A percentile compares a stretch with the other conserved stretches of the same genome.
Evolutionary conservation across 306 rosid species (phyloP).

Genomic region (Ceratonia siliqua): DNA sequence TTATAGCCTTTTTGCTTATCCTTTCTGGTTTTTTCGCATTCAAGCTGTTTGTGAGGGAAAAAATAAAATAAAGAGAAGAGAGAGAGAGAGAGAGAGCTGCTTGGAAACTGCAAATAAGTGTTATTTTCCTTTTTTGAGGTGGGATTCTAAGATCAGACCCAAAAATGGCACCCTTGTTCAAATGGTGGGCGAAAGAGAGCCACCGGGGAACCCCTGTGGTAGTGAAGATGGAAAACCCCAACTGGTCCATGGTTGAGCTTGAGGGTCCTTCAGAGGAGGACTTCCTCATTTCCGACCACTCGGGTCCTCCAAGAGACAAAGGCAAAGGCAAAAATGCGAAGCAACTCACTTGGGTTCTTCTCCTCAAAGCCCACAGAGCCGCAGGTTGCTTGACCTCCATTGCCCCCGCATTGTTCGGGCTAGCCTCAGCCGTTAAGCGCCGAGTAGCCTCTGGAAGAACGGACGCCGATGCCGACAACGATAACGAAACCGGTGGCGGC

Average conservation of each 20-base stretch:
- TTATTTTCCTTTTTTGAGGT: not conserved
- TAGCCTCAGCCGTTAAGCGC: conserved; percentile 61
- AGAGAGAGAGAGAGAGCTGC: not conserved
- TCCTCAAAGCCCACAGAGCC: conserved; percentile 87
- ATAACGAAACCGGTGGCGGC: conserved; percentile 31
- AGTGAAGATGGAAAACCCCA: conserved; percentile 95
- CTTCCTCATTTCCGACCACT: conserved; percentile 45
- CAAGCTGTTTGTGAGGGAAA: not conserved
- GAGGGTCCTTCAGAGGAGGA: conserved; percentile 83
- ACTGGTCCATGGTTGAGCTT: conserved; percentile 94
- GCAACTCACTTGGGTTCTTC: conserved; percentile 93
- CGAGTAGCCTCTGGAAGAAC: conserved; percentile 74
- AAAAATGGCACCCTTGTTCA: conserved; percentile 66
- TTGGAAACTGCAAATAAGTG: not conserved
- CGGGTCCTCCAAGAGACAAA: conserved; percentile 43
- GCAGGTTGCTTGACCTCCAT: conserved; percentile 83
- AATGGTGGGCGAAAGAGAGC: conserved; percentile 75
- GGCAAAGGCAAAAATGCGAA: conserved; percentile 76
- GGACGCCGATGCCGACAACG: conserved; percentile 53
- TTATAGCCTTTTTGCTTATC: conserved; percentile 29
- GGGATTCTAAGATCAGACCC: conserved; percentile 44
- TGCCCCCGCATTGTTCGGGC: conserved; percentile 59
- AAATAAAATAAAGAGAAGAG: not conserved
- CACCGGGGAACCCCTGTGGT: conserved; percentile 94
- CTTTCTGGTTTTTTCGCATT: not conserved